These are phyloP conservation scores for Lagenidium sp. DNA, from an alignment of 352 stramenopile species.

Conservation along the genomic window DNA sequence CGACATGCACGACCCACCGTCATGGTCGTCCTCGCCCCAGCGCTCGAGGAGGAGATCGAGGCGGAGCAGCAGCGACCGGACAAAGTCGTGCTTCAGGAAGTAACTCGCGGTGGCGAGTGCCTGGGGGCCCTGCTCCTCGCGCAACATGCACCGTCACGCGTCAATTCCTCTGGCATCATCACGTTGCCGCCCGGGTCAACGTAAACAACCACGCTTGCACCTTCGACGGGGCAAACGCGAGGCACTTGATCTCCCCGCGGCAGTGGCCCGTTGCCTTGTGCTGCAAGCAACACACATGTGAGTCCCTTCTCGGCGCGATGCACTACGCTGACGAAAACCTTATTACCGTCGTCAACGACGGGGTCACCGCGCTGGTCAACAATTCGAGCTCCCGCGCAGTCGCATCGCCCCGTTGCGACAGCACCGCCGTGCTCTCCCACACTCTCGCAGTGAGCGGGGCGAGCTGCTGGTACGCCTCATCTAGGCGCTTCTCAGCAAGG, in stretches of 20 bases:
- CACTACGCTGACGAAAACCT: no score
- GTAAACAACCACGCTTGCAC: constrained; percentile 6
- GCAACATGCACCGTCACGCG: neutral
- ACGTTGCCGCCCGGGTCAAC: neutral
- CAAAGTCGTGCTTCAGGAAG: constrained; percentile 60
- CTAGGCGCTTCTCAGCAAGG: constrained; percentile 23
- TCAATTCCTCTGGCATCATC: no score
- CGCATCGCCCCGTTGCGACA: no score
- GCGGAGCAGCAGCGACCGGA: constrained; percentile 51
- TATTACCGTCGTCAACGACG: no score
- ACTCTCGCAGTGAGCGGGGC: constrained; percentile 33
- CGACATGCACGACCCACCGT: no score
- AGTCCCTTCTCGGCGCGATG: no score
- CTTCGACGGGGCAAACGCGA: constrained; percentile 33
- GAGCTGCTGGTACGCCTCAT: constrained; percentile 39
- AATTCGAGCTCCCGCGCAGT: no score
- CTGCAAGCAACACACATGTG: neutral
- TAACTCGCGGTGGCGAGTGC: constrained; percentile 23
- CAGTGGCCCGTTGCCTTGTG: constrained; percentile 23
- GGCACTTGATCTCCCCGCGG: constrained; percentile 34
- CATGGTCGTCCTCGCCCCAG: constrained; percentile 24
- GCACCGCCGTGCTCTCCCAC: no score
- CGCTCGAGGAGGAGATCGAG: constrained; percentile 42
- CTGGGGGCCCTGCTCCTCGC: constrained; percentile 16
- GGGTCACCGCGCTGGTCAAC: no score